Conservation (phyloP, 139 green algal species). For the Chlorella sp. region DNA sequence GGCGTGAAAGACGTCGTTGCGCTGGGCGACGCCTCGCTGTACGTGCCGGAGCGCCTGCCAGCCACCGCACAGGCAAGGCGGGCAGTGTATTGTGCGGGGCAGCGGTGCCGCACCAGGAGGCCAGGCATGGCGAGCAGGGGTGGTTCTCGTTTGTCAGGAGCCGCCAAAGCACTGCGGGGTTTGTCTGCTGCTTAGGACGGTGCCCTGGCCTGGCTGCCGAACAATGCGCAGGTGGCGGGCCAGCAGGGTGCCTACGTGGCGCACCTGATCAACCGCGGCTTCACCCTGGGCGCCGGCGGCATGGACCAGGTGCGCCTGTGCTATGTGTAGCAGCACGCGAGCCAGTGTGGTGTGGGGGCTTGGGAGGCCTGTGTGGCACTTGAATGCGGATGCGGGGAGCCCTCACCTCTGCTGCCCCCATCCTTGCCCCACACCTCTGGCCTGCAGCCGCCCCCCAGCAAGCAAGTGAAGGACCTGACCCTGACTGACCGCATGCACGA, state of each 20-base stretch:
- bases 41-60: constrained; percentile 54
- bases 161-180: too few relatives aligned
- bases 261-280: constrained; percentile 62
- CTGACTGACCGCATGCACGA: neutral
- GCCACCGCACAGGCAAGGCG: constrained; percentile 62
- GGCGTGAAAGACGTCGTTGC: constrained; percentile 62
- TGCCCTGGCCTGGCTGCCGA: neutral
- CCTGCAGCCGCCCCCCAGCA: constrained; percentile 4
- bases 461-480: neutral
- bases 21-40: constrained; percentile 62
- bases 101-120: too few relatives aligned
- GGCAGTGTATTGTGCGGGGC: neutral
- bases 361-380: neutral
- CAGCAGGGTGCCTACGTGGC: constrained; percentile 68
- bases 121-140: too few relatives aligned
- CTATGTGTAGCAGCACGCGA: neutral
- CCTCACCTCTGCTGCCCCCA: neutral
- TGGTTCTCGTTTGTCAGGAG: too few relatives aligned
- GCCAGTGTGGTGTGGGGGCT: neutral
- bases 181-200: too few relatives aligned
- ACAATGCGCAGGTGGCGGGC: constrained; percentile 44
- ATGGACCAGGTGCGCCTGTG: neutral
- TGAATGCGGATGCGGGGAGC: too few relatives aligned
- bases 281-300: neutral
- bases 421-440: neutral